Evolutionary conservation across 2,329 filamentous ascomycete species (phyloP).

Genomic region (Penicillium sp.): DNA sequence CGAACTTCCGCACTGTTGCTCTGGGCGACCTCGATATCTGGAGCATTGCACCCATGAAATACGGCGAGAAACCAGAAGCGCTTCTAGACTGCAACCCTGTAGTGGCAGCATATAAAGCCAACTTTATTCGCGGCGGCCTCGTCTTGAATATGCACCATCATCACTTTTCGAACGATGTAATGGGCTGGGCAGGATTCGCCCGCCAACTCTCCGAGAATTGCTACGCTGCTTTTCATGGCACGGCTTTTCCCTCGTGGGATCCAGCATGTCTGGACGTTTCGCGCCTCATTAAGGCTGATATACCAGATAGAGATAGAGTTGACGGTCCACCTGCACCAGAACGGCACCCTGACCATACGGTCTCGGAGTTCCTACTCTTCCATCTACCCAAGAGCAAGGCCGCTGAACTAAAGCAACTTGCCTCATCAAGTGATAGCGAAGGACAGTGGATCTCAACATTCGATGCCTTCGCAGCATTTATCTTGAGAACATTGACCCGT

Average conservation of each 20-base stretch:
- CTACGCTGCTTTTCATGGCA: constrained; percentile 34
- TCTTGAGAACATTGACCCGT: constrained; percentile 46
- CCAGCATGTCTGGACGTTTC: constrained; percentile 41
- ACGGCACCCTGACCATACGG: constrained; percentile 16
- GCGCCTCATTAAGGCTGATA: constrained; percentile 35
- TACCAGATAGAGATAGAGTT: constrained; percentile 28
- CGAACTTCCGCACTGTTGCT: constrained; percentile 36
- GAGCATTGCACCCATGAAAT: constrained; percentile 44
- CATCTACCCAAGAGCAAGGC: constrained; percentile 53
- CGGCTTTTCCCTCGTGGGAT: constrained; percentile 42
- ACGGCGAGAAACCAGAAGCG: constrained; percentile 39
- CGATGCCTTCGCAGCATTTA: constrained; percentile 48
- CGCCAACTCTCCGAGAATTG: constrained; percentile 53
- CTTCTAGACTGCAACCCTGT: constrained; percentile 39
- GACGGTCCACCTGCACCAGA: constrained; percentile 15
- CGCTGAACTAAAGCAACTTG: constrained; percentile 44
- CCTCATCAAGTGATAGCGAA: constrained; percentile 34
- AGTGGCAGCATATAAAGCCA: constrained; percentile 46
- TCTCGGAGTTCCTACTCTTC: constrained; percentile 41
- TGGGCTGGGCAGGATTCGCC: constrained; percentile 45
- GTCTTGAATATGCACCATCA: constrained; percentile 50
- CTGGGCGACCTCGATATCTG: constrained; percentile 42
- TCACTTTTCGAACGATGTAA: constrained; percentile 50
- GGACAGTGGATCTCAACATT: constrained; percentile 51
- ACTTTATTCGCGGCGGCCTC: constrained; percentile 48